Conservation (phyloP, 176 grass and related monocot genomes). For the Chloris gayana region DNA sequence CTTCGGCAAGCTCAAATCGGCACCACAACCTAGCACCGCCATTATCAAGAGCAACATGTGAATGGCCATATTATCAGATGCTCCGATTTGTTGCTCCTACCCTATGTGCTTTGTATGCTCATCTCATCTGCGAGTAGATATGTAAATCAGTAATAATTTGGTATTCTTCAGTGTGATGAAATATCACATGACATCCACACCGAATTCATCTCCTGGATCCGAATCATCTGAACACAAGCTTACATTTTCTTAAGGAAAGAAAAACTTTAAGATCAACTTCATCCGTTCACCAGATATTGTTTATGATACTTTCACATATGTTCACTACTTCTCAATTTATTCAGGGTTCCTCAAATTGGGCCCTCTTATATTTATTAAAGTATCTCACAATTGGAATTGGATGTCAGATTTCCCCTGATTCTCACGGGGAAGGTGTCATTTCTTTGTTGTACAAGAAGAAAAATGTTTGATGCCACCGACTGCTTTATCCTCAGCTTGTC, state of each 20-base stretch:
- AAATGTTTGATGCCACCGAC: background rate
- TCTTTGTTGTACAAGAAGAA: constrained; percentile 13
- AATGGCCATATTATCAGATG: too few species aligned
- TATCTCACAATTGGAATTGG: constrained; percentile 21
- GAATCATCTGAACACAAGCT: too few species aligned
- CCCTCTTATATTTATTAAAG: background rate
- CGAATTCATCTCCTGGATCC: background rate
- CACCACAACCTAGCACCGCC: background rate
- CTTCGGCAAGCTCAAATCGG: constrained; percentile 55
- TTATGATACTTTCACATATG: constrained; percentile 1
- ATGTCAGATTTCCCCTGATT: constrained; percentile 38
- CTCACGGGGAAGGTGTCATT: background rate
- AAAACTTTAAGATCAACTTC: background rate
- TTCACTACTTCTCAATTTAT: constrained; percentile 16
- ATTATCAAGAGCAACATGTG: constrained; percentile 54
- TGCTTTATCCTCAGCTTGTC: constrained; percentile 16
- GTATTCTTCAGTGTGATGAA: too few species aligned
- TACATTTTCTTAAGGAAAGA: too few species aligned
- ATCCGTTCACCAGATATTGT: constrained; percentile 18
- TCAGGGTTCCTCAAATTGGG: background rate
- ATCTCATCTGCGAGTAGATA: too few species aligned
- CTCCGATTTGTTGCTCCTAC: too few species aligned
- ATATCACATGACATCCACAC: background rate
- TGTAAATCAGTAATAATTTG: background rate
- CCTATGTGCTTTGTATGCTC: too few species aligned